Base-by-base conservation (phyloP, 768 basidiomycete species). In the Boletales sp. region DNA sequence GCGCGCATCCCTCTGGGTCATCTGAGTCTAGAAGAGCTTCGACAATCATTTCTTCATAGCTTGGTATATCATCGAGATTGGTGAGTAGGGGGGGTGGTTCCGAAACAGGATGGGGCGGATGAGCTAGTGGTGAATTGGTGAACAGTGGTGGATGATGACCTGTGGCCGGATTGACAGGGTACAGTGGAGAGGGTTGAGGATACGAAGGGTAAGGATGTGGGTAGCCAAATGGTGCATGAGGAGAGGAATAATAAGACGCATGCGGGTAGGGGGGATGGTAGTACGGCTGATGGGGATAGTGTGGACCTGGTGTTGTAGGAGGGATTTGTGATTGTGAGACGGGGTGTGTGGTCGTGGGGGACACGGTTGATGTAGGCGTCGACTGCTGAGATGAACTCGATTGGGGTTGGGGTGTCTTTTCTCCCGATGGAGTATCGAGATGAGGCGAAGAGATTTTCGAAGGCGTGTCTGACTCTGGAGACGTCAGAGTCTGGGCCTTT, bases 1-100 rank as follows among this genome's bases (percentile, higher is more conserved):
- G 91, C 8, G 84, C 84, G 48, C 80, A 80, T 15, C 91, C 91
- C 40, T 93, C 87, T 2, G 82, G 74, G 50, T 90, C 87, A 8
- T 69, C 73, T 38, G 79, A 75, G 48, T 84, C 86, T 13, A 72
- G 68, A 21, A 94, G 70, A 1, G 89, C 90, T 61, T 88, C 86
- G 11, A 86, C 87, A 15, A 93, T 87, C 91, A 94, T 94, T 54
- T 93, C 90, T 61, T 94, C 90, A 50, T 94, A 94, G 55, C 86
- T 87, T 8, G 90, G 90, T 43, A 93, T 74, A 57, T 90, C 80
- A n/a, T 76, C 77, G 0, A 65, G 47, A 24, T 48, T 56, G 32
- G 43, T 60, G 17, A 53, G 55, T 2, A 64, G 52, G 32, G 64
- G 53, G 31, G 55, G 57, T 1, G 54, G 59, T 38, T 69, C 68